Evolutionary conservation across 2,329 filamentous ascomycete species (phyloP).

Genomic region (Drechslerella coelobrocha): DNA sequence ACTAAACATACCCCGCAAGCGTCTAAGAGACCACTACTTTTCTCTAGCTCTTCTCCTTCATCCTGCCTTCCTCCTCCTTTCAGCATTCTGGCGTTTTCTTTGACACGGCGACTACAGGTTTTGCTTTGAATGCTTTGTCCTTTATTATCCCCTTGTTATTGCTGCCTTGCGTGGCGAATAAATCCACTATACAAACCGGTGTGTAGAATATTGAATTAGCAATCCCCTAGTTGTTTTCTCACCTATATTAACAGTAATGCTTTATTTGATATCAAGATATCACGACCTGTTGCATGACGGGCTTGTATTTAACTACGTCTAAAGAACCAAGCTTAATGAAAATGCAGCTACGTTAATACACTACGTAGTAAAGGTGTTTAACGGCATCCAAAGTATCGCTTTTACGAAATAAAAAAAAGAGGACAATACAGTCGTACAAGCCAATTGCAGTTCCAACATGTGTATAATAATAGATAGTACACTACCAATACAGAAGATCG

Average conservation of each 20-base stretch:
- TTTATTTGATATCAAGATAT: not conserved
- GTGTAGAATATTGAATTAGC: constrained; percentile 45
- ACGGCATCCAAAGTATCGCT: too few relatives aligned
- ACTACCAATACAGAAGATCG: constrained; percentile 9
- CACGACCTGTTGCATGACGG: too few relatives aligned
- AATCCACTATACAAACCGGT: constrained; percentile 12
- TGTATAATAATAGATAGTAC: not conserved
- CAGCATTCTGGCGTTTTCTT: constrained; percentile 45
- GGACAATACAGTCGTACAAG: too few relatives aligned
- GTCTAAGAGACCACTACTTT: constrained; percentile 13
- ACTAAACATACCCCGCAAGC: constrained; percentile 19
- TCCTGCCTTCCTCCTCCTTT: constrained; percentile 1
- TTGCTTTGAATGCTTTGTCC: constrained; percentile 1
- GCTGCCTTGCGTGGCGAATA: constrained; percentile 17
- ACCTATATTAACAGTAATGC: not conserved
- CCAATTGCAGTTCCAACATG: not conserved
- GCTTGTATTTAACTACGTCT: too few relatives aligned
- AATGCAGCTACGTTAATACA: too few relatives aligned
- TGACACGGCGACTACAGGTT: constrained; percentile 21
- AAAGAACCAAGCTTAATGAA: too few relatives aligned
- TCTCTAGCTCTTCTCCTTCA: constrained; percentile 3
- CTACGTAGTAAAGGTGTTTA: too few relatives aligned
- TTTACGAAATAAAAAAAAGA: too few relatives aligned
- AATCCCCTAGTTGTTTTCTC: not conserved
- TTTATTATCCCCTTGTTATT: constrained; percentile 1